phyloP scores from a whole-genome alignment of 306 rosid species.

The Glycine latifolia region DNA sequence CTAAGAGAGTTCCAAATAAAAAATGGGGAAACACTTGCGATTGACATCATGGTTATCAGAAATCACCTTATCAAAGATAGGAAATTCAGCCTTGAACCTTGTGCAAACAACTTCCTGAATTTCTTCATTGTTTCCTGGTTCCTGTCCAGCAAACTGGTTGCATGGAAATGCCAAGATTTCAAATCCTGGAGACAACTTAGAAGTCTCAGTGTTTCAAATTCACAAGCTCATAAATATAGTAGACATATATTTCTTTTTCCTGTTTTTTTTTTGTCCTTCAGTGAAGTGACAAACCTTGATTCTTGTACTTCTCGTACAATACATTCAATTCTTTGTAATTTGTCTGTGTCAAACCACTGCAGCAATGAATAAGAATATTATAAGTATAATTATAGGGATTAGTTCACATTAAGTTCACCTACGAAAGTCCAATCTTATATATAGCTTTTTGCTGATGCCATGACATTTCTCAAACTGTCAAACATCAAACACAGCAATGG shows the following conservation, averaged over 20 bases:
- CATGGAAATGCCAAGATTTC: slow-evolving; percentile 99
- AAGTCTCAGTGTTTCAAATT: slow-evolving; percentile 7
- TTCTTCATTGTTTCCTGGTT: slow-evolving; percentile 83
- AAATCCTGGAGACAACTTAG: slow-evolving; percentile 54
- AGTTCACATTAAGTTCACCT: background rate
- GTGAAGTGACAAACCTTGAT: slow-evolving; percentile 61
- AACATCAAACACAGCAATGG: slow-evolving; percentile 1
- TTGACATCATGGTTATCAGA: slow-evolving; percentile 22
- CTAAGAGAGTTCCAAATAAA: background rate
- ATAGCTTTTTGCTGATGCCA: background rate
- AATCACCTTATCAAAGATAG: slow-evolving; percentile 86
- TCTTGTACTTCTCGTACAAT: slow-evolving; percentile 80
- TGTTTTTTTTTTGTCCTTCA: background rate
- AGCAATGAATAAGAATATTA: slow-evolving; percentile 22
- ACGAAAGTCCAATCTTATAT: background rate
- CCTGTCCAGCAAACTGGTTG: slow-evolving; percentile 91
- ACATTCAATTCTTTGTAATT: slow-evolving; percentile 84
- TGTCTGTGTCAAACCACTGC: slow-evolving; percentile 88
- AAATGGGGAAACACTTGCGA: background rate
- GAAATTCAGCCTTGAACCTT: slow-evolving; percentile 86
- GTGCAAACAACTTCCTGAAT: slow-evolving; percentile 82
- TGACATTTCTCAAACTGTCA: slow-evolving; percentile 6
- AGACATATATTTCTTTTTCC: slow-evolving; percentile 12
- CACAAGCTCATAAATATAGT: slow-evolving; percentile 5
- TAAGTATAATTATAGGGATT: background rate